These are phyloP conservation scores for Rhizomucor miehei DNA, from an alignment of 371 early-diverging fungal species.

Conservation along the genomic window DNA sequence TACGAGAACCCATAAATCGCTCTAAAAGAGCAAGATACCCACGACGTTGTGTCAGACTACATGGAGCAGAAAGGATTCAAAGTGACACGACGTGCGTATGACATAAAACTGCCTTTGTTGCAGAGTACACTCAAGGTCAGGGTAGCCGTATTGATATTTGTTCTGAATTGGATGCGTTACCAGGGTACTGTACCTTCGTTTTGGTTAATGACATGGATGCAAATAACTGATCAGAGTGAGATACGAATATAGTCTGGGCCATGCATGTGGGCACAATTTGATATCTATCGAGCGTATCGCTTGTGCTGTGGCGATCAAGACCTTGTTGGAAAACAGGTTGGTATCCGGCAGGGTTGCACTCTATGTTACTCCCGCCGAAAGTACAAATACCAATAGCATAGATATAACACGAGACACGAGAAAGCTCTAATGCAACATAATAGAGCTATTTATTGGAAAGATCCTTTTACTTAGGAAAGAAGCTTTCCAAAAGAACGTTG, in stretches of 20 bases:
- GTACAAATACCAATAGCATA: conserved; percentile 37
- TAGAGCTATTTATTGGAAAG: conserved; percentile 70
- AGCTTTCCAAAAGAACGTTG: conserved; percentile 64
- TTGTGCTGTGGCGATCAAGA: conserved; percentile 53
- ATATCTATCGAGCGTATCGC: conserved; percentile 71
- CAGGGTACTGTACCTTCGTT: too few relatives aligned
- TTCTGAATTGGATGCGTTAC: conserved; percentile 67
- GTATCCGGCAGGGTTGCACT: conserved; percentile 61
- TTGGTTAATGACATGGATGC: too few relatives aligned
- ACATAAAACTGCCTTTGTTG: conserved; percentile 64
- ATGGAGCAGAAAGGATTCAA: conserved; percentile 54
- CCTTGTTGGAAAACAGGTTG: conserved; percentile 49
- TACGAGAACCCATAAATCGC: conserved; percentile 34
- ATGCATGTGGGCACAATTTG: conserved; percentile 67
- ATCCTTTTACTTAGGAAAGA: conserved; percentile 59
- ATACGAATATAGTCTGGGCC: conserved; percentile 35
- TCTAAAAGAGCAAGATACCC: conserved; percentile 54
- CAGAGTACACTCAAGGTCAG: conserved; percentile 47
- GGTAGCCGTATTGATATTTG: conserved; percentile 53
- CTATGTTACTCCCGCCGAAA: conserved; percentile 82
- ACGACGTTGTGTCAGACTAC: conserved; percentile 48
- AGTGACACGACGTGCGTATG: conserved; percentile 50
- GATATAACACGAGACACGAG: conserved; percentile 26
- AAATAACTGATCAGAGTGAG: too few relatives aligned
- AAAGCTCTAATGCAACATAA: neutral